Base-by-base conservation (phyloP, 495 filamentous ascomycete species). In the Umbilicaria muhlenbergii region DNA sequence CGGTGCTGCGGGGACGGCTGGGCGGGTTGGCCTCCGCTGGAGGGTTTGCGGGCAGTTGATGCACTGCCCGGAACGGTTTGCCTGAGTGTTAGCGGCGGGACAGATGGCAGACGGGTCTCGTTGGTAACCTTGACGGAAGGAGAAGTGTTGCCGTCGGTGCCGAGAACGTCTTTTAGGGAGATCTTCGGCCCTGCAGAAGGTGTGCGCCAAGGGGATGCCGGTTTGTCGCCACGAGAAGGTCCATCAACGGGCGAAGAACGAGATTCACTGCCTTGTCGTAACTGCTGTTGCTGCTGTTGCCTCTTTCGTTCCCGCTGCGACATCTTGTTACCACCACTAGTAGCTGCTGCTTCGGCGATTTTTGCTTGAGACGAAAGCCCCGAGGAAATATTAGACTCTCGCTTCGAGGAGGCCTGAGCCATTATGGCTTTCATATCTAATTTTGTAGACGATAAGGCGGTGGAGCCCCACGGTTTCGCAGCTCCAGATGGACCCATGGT, bases 241-340 rank as follows among this genome's bases (percentile, higher is more conserved):
- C 24, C 37, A 34, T 18, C 42, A 3, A 33, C 41, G 4, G 12
- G n/a, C 17, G 15, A 14, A n/a, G 36, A 18, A 35, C 10, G 34
- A 7, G 41, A 32, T 5, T 12, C 18, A 15, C 11, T 4, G 16
- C n/a, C 14, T 42, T 34, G 41, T 37, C 32, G 39, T 32, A 37
- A 24, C 17, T 43, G 45, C 49, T 74, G 71, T 52, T 80, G 74
- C 48, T 84, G 78, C 49, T 85, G 76, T 38, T 83, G 72, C 55
- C 74, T 84, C 63, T 94, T 94, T 11, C 86, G 77, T 54, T 94
- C 89, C 54, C 86, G 89, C 50, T 96, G 91, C 1, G 86, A 91
- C 35, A 92, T 49, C 77, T 93, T 58, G 56, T 63, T 37, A 45
- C 64, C 1, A 60, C 39, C 16, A 46, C 24, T 52, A 43, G 34